Evolutionary conservation across 1,284 basidiomycete genomes (phyloP), one percentile per base, ranked within the genome.

Genomic region (Takashimella tepidaria): DNA sequence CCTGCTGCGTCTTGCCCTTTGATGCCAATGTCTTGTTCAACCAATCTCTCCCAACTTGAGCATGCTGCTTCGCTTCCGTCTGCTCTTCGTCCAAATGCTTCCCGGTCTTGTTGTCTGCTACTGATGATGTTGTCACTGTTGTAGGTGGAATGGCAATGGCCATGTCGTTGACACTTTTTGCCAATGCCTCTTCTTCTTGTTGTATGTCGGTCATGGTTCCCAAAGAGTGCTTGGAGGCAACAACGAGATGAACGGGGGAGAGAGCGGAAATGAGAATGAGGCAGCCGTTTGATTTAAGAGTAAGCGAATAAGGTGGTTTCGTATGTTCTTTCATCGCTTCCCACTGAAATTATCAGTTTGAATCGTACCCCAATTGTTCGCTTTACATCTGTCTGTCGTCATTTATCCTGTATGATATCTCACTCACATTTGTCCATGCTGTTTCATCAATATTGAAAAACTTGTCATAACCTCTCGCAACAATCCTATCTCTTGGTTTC

Each of bases 401-500:
- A 54, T 41, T 53, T 23, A 53, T 22, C 43, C n/a, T 10, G 2
- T n/a, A 45, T 40, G 20, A 16, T 11, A 37, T 3, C 19, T 3
- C 6, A 77, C 87, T 68, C 66, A 95, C 93, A 52, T 84, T 85
- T 0, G 87, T 93, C 92, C 93, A 98, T 1, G 87, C 86, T 23
- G 98, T 89, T 71, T 98, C 95, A 24, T 85, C 88, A 27, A 96
- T 89, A 71, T 97, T 98, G 80, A 98, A 98, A 77, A 99, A 98
- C 77, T 99, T 99, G 80, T 98, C 96, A 68, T 99, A 98, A 0
- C 95, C 95, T 47, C 96, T 79, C 0, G 83, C 87, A 0, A 95
- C 85, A 53, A 99, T 95, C 47, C 89, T 77, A 66, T 88, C 80
- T 50, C 72, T 66, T 25, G 64, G 64, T 37, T 74, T 40, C 2